Evolutionary conservation across 495 filamentous ascomycete genomes (phyloP).

Genomic region (Thozetella sp.): DNA sequence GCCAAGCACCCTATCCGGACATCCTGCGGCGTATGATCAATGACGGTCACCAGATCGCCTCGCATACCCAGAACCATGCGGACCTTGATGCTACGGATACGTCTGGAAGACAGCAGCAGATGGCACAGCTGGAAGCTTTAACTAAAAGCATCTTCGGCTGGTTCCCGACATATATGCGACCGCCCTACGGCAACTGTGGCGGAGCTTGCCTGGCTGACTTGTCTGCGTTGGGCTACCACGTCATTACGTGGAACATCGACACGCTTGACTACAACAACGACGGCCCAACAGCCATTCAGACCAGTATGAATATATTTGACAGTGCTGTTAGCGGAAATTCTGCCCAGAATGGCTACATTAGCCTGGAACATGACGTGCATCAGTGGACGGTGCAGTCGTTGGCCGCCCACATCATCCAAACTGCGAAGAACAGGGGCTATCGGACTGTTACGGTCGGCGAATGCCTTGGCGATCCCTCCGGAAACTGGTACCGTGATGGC

Average conservation of each 20-base stretch:
- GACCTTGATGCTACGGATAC: slow-evolving; percentile 55
- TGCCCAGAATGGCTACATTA: slow-evolving; percentile 29
- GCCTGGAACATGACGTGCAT: slow-evolving; percentile 64
- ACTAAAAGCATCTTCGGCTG: slow-evolving; percentile 64
- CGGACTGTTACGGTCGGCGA: slow-evolving; percentile 34
- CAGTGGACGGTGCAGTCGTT: slow-evolving; percentile 66
- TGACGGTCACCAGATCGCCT: slow-evolving; percentile 70
- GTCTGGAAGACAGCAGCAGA: slow-evolving; percentile 50
- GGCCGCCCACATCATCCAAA: slow-evolving; percentile 59
- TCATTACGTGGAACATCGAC: slow-evolving; percentile 65
- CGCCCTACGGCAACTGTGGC: slow-evolving; percentile 66
- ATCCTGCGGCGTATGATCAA: slow-evolving; percentile 51
- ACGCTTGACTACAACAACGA: slow-evolving; percentile 66
- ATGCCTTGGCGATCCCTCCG: slow-evolving; percentile 34
- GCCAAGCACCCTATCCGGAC: slow-evolving; percentile 7
- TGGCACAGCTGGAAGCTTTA: slow-evolving; percentile 68
- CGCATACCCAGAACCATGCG: slow-evolving; percentile 72
- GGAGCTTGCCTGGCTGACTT: slow-evolving; percentile 47
- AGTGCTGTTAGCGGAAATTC: slow-evolving; percentile 14
- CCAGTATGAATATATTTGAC: slow-evolving; percentile 53
- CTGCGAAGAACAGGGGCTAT: slow-evolving; percentile 50
- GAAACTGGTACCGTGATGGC: slow-evolving; percentile 43
- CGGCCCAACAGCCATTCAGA: slow-evolving; percentile 50
- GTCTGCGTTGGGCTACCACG: slow-evolving; percentile 62
- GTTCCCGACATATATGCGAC: slow-evolving; percentile 76